Conservation (phyloP, 2,329 filamentous ascomycete genomes). For the Parascedosporium putredinis region DNA sequence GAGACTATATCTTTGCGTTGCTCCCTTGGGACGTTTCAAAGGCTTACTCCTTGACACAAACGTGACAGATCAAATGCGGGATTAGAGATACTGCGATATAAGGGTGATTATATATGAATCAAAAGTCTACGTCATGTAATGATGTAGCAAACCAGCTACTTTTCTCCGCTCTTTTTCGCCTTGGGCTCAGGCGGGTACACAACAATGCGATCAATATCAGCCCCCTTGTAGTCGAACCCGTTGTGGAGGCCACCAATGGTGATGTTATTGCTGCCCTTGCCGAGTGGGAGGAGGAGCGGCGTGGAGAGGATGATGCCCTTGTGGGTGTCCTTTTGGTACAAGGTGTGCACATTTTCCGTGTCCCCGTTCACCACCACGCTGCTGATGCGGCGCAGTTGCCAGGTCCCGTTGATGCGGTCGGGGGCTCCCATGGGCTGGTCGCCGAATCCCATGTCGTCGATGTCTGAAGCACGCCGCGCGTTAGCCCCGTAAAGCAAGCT, state of each 20-base stretch:
- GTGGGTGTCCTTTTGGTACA: conserved; percentile 41
- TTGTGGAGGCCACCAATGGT: conserved; percentile 47
- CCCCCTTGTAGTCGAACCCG: conserved; percentile 44
- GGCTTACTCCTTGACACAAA: too few species aligned
- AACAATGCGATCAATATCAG: conserved; percentile 47
- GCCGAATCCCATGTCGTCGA: conserved; percentile 51
- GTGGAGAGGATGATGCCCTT: conserved; percentile 51
- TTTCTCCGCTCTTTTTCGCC: neutral
- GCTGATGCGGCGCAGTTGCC: conserved; percentile 49
- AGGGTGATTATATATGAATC: neutral
- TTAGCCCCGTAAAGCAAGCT: too few species aligned
- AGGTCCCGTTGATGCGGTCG: conserved; percentile 48
- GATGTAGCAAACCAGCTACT: neutral
- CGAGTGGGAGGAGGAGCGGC: conserved; percentile 34
- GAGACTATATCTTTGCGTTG: neutral
- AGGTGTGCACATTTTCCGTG: conserved; percentile 29
- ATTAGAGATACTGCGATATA: neutral
- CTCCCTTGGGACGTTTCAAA: neutral
- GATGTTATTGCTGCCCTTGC: conserved; percentile 44
- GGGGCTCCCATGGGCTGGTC: conserved; percentile 43
- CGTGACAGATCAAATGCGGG: too few species aligned
- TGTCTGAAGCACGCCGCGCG: conserved; percentile 23
- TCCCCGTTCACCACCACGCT: conserved; percentile 48
- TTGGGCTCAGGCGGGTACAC: conserved; percentile 44
- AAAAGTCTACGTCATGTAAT: neutral